Evolutionary conservation across 2,329 filamentous ascomycete genomes (phyloP).

Genomic region (Exophiala alcalophila): DNA sequence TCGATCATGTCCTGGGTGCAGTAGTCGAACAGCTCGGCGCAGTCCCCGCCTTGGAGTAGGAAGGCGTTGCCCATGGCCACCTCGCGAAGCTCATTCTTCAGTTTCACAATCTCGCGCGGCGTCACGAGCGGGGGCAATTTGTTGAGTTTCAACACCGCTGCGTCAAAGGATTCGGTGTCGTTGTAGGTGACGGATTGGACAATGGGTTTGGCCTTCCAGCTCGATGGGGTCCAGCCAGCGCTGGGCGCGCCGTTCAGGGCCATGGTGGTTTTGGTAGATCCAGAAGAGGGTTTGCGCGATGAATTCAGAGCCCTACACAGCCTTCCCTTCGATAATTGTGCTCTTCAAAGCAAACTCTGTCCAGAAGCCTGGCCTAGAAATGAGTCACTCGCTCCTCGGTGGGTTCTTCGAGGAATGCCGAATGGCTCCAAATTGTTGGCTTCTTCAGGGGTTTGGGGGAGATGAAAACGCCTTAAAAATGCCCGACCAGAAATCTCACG

Average conservation of each 20-base stretch:
- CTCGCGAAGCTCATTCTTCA: slow-evolving; percentile 76
- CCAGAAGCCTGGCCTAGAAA: too few relatives aligned
- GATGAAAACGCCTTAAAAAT: too few relatives aligned
- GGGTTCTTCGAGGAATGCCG: too few relatives aligned
- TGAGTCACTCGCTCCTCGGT: too few relatives aligned
- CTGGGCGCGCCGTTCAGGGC: slow-evolving; percentile 7
- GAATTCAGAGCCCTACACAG: too few relatives aligned
- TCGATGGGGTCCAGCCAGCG: slow-evolving; percentile 30
- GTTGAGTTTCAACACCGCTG: slow-evolving; percentile 43
- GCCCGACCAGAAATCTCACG: too few relatives aligned
- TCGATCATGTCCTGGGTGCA: slow-evolving; percentile 87
- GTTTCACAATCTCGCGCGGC: slow-evolving; percentile 62
- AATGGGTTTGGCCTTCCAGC: slow-evolving; percentile 46
- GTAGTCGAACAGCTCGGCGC: slow-evolving; percentile 96
- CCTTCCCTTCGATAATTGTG: too few relatives aligned
- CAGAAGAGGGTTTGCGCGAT: too few relatives aligned
- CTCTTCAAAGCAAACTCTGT: too few relatives aligned
- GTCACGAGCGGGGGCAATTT: slow-evolving; percentile 48
- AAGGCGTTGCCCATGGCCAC: slow-evolving; percentile 90
- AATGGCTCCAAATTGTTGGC: too few relatives aligned
- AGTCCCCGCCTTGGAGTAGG: slow-evolving; percentile 89
- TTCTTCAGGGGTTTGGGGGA: too few relatives aligned
- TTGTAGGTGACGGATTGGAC: slow-evolving; percentile 48
- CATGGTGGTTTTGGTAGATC: too few relatives aligned
- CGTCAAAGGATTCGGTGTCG: slow-evolving; percentile 40